Base-by-base conservation (phyloP, 2,329 filamentous ascomycete genomes). In the Rutstroemia sydowiana region DNA sequence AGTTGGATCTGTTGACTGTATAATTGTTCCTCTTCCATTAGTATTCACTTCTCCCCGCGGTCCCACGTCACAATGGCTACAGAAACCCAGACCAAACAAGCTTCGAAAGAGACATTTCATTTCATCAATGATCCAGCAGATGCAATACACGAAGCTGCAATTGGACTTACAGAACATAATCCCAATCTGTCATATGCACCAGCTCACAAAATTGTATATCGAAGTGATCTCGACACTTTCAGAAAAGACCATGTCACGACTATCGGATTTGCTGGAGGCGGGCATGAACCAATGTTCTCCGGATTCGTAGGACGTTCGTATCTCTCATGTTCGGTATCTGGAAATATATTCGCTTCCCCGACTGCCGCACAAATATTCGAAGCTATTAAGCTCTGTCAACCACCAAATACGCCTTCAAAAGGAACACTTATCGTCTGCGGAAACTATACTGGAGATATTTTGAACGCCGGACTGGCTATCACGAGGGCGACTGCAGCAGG, bases 381-480 rank as follows among this genome's bases (percentile, higher is more conserved):
- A 37, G 68, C 69, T 11, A 59, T 62, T 32, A 53, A 57, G 18
- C 53, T 59, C n/a, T 59, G 57, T 32, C 57, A 60, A 42, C 52
- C 55, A 10, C 44, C 45, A 37, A 37, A 37, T 37, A 37, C 34
- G 3, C 14, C 51, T 21, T 59, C 58, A 1, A 56, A 54, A 44
- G 59, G 58, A 1, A 61, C 57, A 1, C 41, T 60, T 2, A 51
- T 72, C 7, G 68, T 72, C 7, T 70, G 69, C 43, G 68, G 67
- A 5, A 71, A 71, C 48, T 71, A 71, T 52, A 72, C 70, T 1
- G 70, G 70, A 4, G 70, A 72, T 56, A 70, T 70, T 13, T 54
- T 71, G 46, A 70, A 71, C 55, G 68, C 34, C 18, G 69, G 69
- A 0, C 52, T 72, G 30, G 70, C 70, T 1, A 68, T 70, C 14